A percentile compares a stretch with the other conserved stretches of the same genome.
phyloP scores from a whole-genome alignment of 2,329 filamentous ascomycete species.

The Colletotrichum chrysophilum region DNA sequence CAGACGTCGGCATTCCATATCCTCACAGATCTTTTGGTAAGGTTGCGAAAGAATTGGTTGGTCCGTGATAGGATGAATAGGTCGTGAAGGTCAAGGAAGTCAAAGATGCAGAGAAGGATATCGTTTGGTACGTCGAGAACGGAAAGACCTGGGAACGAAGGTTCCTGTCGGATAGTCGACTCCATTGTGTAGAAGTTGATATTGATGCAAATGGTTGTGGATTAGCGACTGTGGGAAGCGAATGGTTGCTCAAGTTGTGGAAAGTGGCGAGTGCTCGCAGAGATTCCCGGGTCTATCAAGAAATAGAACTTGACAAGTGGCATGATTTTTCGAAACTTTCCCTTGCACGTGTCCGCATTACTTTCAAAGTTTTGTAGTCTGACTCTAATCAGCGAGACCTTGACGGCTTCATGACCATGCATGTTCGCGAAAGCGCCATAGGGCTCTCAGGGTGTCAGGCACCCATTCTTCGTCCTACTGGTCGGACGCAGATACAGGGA shows the following conservation, averaged over 20 bases:
- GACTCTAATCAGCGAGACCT: neutral
- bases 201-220: neutral
- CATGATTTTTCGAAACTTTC: rapidly evolving
- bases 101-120: neutral
- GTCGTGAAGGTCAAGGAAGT: neutral
- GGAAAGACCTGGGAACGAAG: neutral
- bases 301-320: neutral
- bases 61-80: neutral
- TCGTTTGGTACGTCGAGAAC: neutral
- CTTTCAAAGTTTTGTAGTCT: rapidly evolving
- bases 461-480: neutral
- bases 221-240: neutral
- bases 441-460: neutral
- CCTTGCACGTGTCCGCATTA: neutral
- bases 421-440: neutral
- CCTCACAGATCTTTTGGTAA: neutral
- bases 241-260: rapidly evolving
- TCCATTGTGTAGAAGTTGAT: neutral
- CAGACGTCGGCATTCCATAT: neutral
- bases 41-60: neutral
- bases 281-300: rapidly evolving
- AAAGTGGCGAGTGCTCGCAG: neutral
- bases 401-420: neutral
- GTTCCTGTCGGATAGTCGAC: rapidly evolving
- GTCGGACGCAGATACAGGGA: neutral